Base-by-base conservation (phyloP, 75 land plant species). In the Isoetes taiwanensis region DNA sequence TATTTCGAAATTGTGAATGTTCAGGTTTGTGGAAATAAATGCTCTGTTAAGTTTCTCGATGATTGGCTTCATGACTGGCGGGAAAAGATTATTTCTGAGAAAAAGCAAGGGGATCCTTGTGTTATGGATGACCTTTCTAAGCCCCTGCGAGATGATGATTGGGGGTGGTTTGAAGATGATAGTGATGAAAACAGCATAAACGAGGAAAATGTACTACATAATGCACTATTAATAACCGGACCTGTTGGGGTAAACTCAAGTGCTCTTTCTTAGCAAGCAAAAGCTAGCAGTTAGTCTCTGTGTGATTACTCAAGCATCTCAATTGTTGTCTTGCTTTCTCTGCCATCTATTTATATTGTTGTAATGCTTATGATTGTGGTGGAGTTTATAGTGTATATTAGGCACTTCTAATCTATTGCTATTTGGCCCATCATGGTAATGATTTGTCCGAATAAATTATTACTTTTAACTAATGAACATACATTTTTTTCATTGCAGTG, bases 221-320 rank as follows among this genome's bases (percentile, higher is more conserved):
- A 93, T 66, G 76, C 81, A 63, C 72, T 84, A 31, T 28, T 93
- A 21, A 60, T 93, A 25, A 81, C 90, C 27, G 95, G 95, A 31
- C 90, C 98, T 43, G 70, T 77, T 62, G 95, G 98, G 85, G 97
- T 91, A 46, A n/a, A n/a, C n/a, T n/a, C n/a, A n/a, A n/a, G n/a
- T n/a, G n/a, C n/a, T n/a, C n/a, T n/a, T n/a, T n/a, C n/a, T n/a
- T n/a, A n/a, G n/a, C n/a, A n/a, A n/a, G n/a, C n/a, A n/a, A n/a
- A n/a, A n/a, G n/a, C n/a, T n/a, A n/a, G n/a, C n/a, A n/a, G n/a
- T n/a, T n/a, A n/a, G n/a, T n/a, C n/a, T n/a, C n/a, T n/a, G n/a
- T n/a, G n/a, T n/a, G 69, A 42, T 73, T 61, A 10, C 23, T 27
- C 21, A 30, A 24, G 33, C 56, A 27, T 30, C 28, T 24, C 23